A percentile compares a stretch with the other conserved stretches of the same genome.
phyloP scores from a whole-genome alignment of 768 basidiomycete genomes.

The Agrocybe pediades region DNA sequence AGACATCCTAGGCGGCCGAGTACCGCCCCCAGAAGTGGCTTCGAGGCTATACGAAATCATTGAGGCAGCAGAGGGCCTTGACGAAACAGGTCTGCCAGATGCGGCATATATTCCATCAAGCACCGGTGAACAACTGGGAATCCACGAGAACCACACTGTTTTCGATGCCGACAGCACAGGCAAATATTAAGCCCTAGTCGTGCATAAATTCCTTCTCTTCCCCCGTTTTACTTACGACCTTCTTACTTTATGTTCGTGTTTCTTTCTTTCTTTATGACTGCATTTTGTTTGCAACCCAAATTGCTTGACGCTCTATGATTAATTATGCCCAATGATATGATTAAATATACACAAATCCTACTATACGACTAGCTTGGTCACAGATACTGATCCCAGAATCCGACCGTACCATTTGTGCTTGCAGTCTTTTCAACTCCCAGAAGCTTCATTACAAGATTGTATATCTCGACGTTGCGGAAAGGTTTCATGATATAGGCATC shows the following conservation, averaged over 20 bases:
- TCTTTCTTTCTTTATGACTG: neutral
- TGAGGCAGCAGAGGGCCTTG: conserved; percentile 92
- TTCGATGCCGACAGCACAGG: conserved; percentile 68
- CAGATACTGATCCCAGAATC: conserved; percentile 86
- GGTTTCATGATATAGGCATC: conserved; percentile 75
- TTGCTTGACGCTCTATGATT: neutral
- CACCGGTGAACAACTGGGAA: conserved; percentile 57
- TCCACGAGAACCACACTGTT: conserved; percentile 49
- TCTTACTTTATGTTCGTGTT: no score
- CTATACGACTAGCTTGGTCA: conserved; percentile 18
- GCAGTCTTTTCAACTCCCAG: conserved; percentile 65
- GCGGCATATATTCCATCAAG: conserved; percentile 76
- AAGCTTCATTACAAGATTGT: conserved; percentile 78
- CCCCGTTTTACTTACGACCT: neutral
- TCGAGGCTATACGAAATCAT: conserved; percentile 93
- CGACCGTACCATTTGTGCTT: conserved; percentile 71
- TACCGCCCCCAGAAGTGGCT: conserved; percentile 97
- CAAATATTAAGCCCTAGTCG: conserved; percentile 22
- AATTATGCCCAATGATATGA: neutral
- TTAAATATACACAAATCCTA: neutral
- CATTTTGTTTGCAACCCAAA: neutral
- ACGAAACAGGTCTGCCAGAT: conserved; percentile 80
- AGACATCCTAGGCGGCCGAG: conserved; percentile 90
- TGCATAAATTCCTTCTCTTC: conserved; percentile 10
- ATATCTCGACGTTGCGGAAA: conserved; percentile 87